These are phyloP conservation scores for Cyclotella baltica DNA, from an alignment of 108 stramenopile species.

Conservation along the genomic window DNA sequence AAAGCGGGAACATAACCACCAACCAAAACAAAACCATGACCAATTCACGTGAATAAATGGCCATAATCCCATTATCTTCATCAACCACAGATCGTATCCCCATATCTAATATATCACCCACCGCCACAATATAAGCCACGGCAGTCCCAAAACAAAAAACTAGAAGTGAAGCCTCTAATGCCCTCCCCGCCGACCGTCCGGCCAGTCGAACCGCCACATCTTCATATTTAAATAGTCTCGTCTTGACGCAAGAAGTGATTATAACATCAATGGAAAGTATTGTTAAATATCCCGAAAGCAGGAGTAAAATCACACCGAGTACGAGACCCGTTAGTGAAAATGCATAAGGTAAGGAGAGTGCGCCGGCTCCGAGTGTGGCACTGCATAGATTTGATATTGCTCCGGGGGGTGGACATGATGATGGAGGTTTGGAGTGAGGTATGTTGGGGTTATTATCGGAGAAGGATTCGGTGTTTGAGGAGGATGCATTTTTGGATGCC, in stretches of 20 bases:
- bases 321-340: slow-evolving; percentile 72
- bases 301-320: slow-evolving; percentile 54
- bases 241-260: slow-evolving; percentile 55
- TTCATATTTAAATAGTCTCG: slow-evolving; percentile 67
- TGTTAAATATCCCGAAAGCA: slow-evolving; percentile 62
- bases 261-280: slow-evolving; percentile 65
- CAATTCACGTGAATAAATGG: slow-evolving; percentile 28
- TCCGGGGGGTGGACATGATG: slow-evolving; percentile 26
- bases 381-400: slow-evolving; percentile 79
- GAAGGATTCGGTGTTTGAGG: background rate
- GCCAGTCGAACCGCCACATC: slow-evolving; percentile 57
- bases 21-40: slow-evolving; percentile 69
- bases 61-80: background rate
- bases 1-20: slow-evolving; percentile 75
- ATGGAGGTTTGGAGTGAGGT: background rate
- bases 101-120: slow-evolving; percentile 81
- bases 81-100: slow-evolving; percentile 30
- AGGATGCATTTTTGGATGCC: too few species aligned
- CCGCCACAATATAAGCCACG: slow-evolving; percentile 75
- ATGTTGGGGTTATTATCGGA: background rate
- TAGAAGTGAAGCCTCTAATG: slow-evolving; percentile 68
- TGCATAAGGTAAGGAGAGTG: slow-evolving; percentile 77
- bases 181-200: slow-evolving; percentile 46
- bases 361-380: slow-evolving; percentile 84
- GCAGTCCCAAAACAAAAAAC: slow-evolving; percentile 76